Conservation (phyloP, 139 green algal genomes). For the Chlamydomonas schloesseri region DNA sequence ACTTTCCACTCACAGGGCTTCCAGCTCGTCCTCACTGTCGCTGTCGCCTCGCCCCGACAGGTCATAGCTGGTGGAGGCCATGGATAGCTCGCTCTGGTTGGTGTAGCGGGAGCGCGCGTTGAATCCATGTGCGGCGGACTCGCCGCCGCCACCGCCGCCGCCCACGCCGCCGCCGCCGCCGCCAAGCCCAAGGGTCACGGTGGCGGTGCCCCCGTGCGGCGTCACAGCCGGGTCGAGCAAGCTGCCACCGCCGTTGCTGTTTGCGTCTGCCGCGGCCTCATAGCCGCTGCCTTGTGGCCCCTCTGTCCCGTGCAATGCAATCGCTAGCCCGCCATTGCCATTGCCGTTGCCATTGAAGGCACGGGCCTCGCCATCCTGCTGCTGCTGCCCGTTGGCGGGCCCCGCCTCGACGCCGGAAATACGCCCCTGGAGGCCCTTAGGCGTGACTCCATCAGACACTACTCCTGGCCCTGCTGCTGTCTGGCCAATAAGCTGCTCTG, state of each 20-base stretch:
- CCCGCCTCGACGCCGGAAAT: too few relatives aligned
- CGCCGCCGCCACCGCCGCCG: neutral
- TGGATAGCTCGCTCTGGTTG: constrained; percentile 25
- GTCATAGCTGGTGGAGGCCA: constrained; percentile 15
- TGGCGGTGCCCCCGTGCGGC: neutral
- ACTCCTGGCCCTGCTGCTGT: too few relatives aligned
- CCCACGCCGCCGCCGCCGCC: neutral
- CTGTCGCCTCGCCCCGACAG: neutral
- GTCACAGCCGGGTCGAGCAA: constrained; percentile 25
- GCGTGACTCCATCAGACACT: too few relatives aligned
- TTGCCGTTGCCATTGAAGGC: too few relatives aligned
- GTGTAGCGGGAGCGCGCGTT: constrained; percentile 8
- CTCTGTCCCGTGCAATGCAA: too few relatives aligned
- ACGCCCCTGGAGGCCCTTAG: too few relatives aligned
- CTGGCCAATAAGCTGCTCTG: too few relatives aligned
- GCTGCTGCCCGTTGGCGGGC: too few relatives aligned
- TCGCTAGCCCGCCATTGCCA: too few relatives aligned
- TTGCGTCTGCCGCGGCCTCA: too few relatives aligned
- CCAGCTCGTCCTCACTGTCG: constrained; percentile 29
- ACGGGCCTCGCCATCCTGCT: too few relatives aligned
- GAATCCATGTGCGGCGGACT: neutral
- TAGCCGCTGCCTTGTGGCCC: too few relatives aligned
- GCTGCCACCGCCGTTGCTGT: neutral
- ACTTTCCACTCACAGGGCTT: constrained; percentile 8
- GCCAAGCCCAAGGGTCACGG: constrained; percentile 8